A percentile compares a stretch with the other conserved stretches of the same genome.
Conservation (phyloP, 176 grass and related monocot species). For the Aechmea fasciata region DNA sequence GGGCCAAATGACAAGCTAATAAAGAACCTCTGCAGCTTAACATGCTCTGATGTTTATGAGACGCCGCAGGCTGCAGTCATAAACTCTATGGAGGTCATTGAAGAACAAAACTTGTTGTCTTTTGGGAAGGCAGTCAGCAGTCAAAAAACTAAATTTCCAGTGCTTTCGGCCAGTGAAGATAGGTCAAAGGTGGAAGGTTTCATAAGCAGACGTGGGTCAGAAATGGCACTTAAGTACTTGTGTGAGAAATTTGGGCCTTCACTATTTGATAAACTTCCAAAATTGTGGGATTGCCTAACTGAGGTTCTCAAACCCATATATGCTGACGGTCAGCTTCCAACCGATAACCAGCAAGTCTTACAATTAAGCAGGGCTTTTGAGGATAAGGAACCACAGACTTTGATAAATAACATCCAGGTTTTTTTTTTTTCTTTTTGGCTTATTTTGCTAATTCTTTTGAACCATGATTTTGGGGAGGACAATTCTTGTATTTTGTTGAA, state of each 20-base stretch:
- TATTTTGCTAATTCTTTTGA: not conserved
- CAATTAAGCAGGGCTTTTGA: constrained; percentile 55
- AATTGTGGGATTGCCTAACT: constrained; percentile 86
- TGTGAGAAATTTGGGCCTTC: constrained; percentile 82
- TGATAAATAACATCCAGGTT: constrained; percentile 99
- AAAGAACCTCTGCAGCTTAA: constrained; percentile 88
- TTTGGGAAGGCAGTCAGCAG: constrained; percentile 49
- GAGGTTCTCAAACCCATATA: constrained; percentile 78
- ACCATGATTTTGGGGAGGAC: not conserved
- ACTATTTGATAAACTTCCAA: constrained; percentile 83
- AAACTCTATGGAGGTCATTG: constrained; percentile 84
- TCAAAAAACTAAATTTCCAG: constrained; percentile 51
- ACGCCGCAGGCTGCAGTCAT: constrained; percentile 85
- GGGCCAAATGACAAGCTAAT: constrained; percentile 94
- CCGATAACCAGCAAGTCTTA: constrained; percentile 40
- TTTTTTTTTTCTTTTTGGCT: constrained; percentile 2
- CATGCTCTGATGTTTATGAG: constrained; percentile 66
- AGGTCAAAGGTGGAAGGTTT: constrained; percentile 76
- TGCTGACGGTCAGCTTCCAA: constrained; percentile 29
- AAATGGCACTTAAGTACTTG: constrained; percentile 84
- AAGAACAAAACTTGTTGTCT: constrained; percentile 82
- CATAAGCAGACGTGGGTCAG: constrained; percentile 79
- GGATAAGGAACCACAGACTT: constrained; percentile 80
- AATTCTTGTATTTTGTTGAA: not conserved
- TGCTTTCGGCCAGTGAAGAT: constrained; percentile 48